Base-by-base conservation (phyloP, 2,329 filamentous ascomycete species). In the Trichoderma pleuroti region DNA sequence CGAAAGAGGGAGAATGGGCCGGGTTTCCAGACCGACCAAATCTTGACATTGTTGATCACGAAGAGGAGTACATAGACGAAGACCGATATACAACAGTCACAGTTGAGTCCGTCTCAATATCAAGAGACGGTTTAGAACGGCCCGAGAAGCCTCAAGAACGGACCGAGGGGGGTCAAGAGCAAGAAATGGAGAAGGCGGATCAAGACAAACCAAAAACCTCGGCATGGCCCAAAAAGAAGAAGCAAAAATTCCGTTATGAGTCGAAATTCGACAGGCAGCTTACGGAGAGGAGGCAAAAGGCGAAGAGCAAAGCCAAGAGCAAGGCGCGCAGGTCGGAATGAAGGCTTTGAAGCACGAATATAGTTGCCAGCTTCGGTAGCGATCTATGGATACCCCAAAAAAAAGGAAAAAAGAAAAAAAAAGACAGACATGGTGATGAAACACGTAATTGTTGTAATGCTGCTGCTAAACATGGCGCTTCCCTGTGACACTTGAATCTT, bases 41-140 rank as follows among this genome's bases (percentile, higher is more conserved):
- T 16, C 74, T 82, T 5, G 79, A 86, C 49, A 85, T 89, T 26
- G 82, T 96, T 57, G 90, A 97, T 78, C 90, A 93, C 75, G 92
- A 97, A 79, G 94, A 95, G 75, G 94, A 98, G 80, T 99, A 98
- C 82, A 88, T 98, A 74, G 96, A 99, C 80, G 96, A 98, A 80
- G 95, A 98, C 80, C 92, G 92, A 78, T 98, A 93, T 80, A 98
- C 96, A 0, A 97, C 93, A 1, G 96, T 99, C 30, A 98, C 93
- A 0, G 90, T 99, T 1, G 95, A 98, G 79, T 91, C 92, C 12
- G 93, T 99, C 75, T 91, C 91, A 73, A 87, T 97, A 18, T 91
- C 92, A 14, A 88, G 89, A 74, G 89, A 94, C 69, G 93, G 93
- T 0, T 82, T 97, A 61, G 85, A 88, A 71, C 90, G 87, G 75